phyloP scores from a whole-genome alignment of 352 stramenopile species.

The Pythium dissotocum region DNA sequence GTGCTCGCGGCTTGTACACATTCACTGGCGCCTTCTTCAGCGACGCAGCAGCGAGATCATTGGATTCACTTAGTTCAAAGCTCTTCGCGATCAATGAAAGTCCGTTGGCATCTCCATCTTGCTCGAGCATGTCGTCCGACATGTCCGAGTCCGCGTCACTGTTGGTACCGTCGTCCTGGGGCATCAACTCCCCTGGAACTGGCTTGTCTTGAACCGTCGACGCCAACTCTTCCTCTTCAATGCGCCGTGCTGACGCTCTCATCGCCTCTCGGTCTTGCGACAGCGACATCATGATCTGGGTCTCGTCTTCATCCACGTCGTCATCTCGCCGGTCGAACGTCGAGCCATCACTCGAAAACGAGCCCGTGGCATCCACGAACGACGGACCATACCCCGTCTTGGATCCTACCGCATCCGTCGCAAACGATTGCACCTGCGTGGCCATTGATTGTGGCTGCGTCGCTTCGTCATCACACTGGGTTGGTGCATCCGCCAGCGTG shows the following conservation, averaged over 20 bases:
- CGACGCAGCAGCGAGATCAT: constrained; percentile 14
- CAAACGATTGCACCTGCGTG: constrained; percentile 33
- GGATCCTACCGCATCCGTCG: constrained; percentile 17
- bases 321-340: constrained; percentile 27
- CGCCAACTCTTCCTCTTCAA: constrained; percentile 54
- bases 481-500: constrained; percentile 15
- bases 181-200: neutral
- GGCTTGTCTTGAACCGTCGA: constrained; percentile 9
- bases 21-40: constrained; percentile 32
- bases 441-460: constrained; percentile 52
- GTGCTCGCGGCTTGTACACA: constrained; percentile 44
- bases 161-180: constrained; percentile 11
- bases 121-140: constrained; percentile 74
- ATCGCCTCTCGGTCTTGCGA: constrained; percentile 53
- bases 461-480: constrained; percentile 37
- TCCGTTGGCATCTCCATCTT: constrained; percentile 45
- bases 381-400: constrained; percentile 29
- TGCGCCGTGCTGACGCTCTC: constrained; percentile 24
- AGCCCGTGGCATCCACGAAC: constrained; percentile 44
- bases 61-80: constrained; percentile 37
- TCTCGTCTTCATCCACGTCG: constrained; percentile 77
- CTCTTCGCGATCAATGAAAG: constrained; percentile 58
- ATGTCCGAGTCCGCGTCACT: constrained; percentile 58
- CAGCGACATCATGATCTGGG: constrained; percentile 78
- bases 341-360: constrained; percentile 17